A percentile compares a stretch with the other conserved stretches of the same genome.
Conservation (phyloP, 192 early-diverging fungal species). For the Thamnidium elegans region DNA sequence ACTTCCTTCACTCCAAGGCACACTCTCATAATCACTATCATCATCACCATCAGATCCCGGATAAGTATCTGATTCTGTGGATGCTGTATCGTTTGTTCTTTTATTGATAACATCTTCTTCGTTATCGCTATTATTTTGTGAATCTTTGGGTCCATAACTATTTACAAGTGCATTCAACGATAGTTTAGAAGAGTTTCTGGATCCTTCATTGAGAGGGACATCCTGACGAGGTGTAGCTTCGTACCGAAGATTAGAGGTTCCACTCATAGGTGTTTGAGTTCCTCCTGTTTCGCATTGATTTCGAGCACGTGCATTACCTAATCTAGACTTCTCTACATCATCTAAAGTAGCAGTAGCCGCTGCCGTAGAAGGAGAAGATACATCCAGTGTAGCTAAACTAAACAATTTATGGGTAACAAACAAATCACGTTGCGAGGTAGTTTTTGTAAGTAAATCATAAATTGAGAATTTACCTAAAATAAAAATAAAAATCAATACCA, state of each 20-base stretch:
- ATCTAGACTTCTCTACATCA: background rate
- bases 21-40: conserved; percentile 18
- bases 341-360: no score
- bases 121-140: background rate
- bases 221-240: background rate
- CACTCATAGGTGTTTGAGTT: background rate
- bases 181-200: conserved; percentile 4
- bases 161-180: background rate
- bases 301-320: background rate
- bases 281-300: background rate
- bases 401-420: conserved; percentile 57
- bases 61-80: background rate
- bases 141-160: background rate
- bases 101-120: background rate
- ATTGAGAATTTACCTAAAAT: conserved; percentile 45
- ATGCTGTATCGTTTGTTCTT: background rate
- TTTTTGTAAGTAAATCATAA: conserved; percentile 45
- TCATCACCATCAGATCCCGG: background rate
- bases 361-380: conserved; percentile 6
- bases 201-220: background rate
- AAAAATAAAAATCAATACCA: background rate
- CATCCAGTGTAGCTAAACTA: conserved; percentile 48
- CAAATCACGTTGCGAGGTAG: conserved; percentile 44
- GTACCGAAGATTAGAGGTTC: background rate
- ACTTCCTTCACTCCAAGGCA: conserved; percentile 21